phyloP scores from a whole-genome alignment of 2,329 filamentous ascomycete genomes.

The Fusarium continuum region DNA sequence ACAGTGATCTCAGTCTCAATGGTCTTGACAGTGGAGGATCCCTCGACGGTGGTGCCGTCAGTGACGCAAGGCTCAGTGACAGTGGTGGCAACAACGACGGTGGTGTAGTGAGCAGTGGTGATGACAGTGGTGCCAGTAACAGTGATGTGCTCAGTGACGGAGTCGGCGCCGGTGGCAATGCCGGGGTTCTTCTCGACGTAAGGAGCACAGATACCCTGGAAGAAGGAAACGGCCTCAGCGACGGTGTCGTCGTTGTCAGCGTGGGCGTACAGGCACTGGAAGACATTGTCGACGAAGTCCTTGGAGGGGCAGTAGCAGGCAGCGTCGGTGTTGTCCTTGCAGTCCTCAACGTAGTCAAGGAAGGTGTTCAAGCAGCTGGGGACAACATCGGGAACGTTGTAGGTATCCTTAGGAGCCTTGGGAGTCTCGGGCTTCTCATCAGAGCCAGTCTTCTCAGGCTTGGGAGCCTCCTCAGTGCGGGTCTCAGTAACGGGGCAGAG shows the following conservation, averaged over 20 bases:
- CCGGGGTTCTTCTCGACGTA: conserved; percentile 82
- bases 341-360: conserved; percentile 73
- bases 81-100: conserved; percentile 58
- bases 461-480: conserved; percentile 28
- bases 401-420: conserved; percentile 44
- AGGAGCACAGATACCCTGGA: conserved; percentile 89
- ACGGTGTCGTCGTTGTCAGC: conserved; percentile 73
- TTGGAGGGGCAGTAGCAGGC: conserved; percentile 87
- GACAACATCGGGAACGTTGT: conserved; percentile 69
- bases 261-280: conserved; percentile 82
- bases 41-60: conserved; percentile 57
- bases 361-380: conserved; percentile 94
- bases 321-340: conserved; percentile 83
- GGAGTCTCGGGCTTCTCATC: conserved; percentile 44
- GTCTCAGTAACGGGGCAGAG: conserved; percentile 42
- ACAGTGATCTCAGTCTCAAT: conserved; percentile 63
- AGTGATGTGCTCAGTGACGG: conserved; percentile 68
- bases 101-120: conserved; percentile 59
- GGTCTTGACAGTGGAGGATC: conserved; percentile 57
- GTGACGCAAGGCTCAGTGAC: conserved; percentile 62
- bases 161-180: conserved; percentile 79
- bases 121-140: conserved; percentile 62
- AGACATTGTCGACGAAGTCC: conserved; percentile 81
- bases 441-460: conserved; percentile 34
- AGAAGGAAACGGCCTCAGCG: conserved; percentile 78